Evolutionary conservation across 1,139 yeast genomes (phyloP).

Genomic region (Entelexis paramagnoliae): DNA sequence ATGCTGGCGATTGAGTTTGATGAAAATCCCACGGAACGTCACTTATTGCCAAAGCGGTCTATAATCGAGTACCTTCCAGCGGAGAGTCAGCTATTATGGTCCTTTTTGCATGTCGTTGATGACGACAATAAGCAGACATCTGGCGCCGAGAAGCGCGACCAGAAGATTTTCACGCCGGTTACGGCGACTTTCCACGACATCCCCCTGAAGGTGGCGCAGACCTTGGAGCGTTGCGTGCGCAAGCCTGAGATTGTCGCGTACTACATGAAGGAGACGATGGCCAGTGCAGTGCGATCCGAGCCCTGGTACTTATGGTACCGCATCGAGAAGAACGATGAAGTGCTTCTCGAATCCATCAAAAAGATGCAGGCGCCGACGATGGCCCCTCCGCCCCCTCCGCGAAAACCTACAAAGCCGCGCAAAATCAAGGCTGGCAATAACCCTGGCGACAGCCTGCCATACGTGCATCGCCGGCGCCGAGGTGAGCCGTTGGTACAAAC

Average conservation of each 20-base stretch:
- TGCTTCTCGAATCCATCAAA: slow-evolving; percentile 30
- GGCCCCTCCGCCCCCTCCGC: slow-evolving; percentile 15
- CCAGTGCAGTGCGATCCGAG: slow-evolving; percentile 50
- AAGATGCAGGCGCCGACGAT: slow-evolving; percentile 27
- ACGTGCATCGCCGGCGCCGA: background rate
- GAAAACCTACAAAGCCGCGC: slow-evolving; percentile 16
- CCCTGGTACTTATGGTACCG: slow-evolving; percentile 73
- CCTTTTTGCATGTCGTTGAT: slow-evolving; percentile 45
- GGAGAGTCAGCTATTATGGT: slow-evolving; percentile 46
- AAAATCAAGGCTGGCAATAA: slow-evolving; percentile 3
- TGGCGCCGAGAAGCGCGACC: slow-evolving; percentile 30
- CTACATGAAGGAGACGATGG: slow-evolving; percentile 52
- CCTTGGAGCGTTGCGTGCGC: slow-evolving; percentile 59
- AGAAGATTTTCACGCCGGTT: slow-evolving; percentile 40
- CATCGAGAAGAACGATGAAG: slow-evolving; percentile 70
- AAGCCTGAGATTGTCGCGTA: slow-evolving; percentile 46
- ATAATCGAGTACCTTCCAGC: slow-evolving; percentile 52
- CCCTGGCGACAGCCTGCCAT: background rate
- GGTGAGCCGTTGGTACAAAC: slow-evolving; percentile 12
- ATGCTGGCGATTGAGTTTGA: slow-evolving; percentile 74
- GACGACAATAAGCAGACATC: slow-evolving; percentile 25
- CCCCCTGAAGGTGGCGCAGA: slow-evolving; percentile 56
- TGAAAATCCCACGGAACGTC: slow-evolving; percentile 70
- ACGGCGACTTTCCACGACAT: slow-evolving; percentile 55
- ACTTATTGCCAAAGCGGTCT: slow-evolving; percentile 61